These are phyloP conservation scores for Phialophora chinensis DNA, from an alignment of 2,329 filamentous ascomycete genomes.

Conservation along the genomic window DNA sequence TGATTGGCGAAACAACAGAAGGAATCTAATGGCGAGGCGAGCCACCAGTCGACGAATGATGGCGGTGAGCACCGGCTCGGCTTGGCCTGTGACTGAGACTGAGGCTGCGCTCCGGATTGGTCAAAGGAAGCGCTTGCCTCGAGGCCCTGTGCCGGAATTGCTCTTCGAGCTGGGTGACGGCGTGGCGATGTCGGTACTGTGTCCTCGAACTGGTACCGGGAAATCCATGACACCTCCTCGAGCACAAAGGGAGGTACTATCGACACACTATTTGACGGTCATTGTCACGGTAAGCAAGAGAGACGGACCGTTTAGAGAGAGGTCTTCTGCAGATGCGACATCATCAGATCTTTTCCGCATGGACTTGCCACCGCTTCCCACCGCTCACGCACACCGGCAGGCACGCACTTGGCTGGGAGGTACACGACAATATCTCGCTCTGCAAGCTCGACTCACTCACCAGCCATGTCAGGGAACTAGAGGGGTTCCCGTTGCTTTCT, in stretches of 20 bases:
- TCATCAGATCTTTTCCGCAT: not conserved
- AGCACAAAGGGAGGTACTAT: not conserved
- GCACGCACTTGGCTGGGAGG: not conserved
- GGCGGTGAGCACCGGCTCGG: not conserved
- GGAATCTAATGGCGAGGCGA: not conserved
- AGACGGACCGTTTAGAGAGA: not conserved
- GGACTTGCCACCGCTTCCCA: not conserved
- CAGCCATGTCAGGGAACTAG: conserved; percentile 8
- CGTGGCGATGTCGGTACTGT: not conserved
- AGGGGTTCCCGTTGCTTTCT: conserved; percentile 5
- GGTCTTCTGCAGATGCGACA: not conserved
- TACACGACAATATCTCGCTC: conserved; percentile 9
- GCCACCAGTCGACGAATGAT: not conserved
- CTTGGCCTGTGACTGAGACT: not conserved
- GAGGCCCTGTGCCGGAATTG: not conserved
- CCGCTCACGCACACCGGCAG: not conserved
- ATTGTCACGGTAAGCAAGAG: not conserved
- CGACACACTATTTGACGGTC: not conserved
- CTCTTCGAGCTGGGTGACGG: not conserved
- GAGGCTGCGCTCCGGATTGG: not conserved
- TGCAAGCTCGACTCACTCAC: conserved; percentile 8
- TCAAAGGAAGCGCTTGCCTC: not conserved
- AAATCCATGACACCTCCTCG: not conserved
- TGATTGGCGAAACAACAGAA: not conserved
- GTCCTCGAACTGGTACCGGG: too few relatives aligned